A percentile compares a stretch with the other conserved stretches of the same genome.
Evolutionary conservation across 2,329 filamentous ascomycete genomes (phyloP).

Genomic region (Alternaria panax): DNA sequence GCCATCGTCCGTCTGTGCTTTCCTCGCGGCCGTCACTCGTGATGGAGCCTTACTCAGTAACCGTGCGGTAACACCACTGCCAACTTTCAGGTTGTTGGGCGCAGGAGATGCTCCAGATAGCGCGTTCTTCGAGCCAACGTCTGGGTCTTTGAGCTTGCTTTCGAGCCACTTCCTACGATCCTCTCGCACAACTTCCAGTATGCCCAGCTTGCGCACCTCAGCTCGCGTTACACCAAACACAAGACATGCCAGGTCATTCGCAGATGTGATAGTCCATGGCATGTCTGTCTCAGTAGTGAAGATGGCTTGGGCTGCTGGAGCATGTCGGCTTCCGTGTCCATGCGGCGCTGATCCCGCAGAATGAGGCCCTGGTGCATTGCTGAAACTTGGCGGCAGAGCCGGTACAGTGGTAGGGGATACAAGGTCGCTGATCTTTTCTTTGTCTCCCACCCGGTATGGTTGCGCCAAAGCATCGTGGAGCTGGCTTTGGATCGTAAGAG

Average conservation of each 20-base stretch:
- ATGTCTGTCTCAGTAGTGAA: conserved; percentile 92
- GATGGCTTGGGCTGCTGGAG: conserved; percentile 90
- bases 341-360: conserved; percentile 63
- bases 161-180: conserved; percentile 90
- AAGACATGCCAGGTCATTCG: conserved; percentile 94
- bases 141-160: conserved; percentile 75
- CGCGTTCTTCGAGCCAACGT: conserved; percentile 55
- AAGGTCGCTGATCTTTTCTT: conserved; percentile 52
- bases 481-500: conserved; percentile 78
- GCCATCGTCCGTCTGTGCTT: conserved; percentile 71
- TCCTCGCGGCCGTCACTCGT: conserved; percentile 61
- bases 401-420: conserved; percentile 58
- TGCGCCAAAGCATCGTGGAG: conserved; percentile 85
- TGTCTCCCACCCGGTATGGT: conserved; percentile 71
- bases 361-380: conserved; percentile 44
- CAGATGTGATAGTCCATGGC: conserved; percentile 94
- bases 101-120: conserved; percentile 47
- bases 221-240: conserved; percentile 99
- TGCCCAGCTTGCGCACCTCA: conserved; percentile 92
- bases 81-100: conserved; percentile 65
- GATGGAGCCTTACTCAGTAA: conserved; percentile 82
- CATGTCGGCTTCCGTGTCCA: conserved; percentile 88
- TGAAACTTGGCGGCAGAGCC: conserved; percentile 45
- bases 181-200: conserved; percentile 90
- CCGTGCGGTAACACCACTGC: conserved; percentile 85